A percentile compares a stretch with the other conserved stretches of the same genome.
phyloP scores from a whole-genome alignment of 495 filamentous ascomycete genomes.

The Sordaria brevicollis region DNA sequence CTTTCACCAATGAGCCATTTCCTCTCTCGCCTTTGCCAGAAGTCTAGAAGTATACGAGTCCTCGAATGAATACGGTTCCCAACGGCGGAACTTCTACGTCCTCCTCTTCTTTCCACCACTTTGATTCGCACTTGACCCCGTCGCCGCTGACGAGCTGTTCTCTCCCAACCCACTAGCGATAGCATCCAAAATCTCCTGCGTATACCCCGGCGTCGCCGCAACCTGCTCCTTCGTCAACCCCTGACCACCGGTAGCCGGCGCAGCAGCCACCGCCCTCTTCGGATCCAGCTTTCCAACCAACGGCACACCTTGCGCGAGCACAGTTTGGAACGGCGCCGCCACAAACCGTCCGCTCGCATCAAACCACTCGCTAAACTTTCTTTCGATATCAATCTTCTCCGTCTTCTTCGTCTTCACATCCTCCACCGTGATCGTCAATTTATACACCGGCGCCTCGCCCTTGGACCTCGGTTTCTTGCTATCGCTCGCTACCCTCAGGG shows the following conservation, averaged over 20 bases:
- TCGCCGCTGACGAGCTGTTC: conserved; percentile 14
- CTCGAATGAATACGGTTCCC: background rate
- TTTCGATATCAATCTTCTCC: conserved; percentile 44
- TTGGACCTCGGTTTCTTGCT: conserved; percentile 23
- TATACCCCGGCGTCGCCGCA: conserved; percentile 15
- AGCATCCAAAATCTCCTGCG: conserved; percentile 30
- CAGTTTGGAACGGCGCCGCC: conserved; percentile 70
- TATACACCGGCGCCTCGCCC: conserved; percentile 72
- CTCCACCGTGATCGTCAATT: conserved; percentile 52
- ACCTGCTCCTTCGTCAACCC: background rate
- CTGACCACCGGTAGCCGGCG: background rate
- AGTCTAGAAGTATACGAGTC: background rate
- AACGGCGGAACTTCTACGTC: conserved; percentile 23
- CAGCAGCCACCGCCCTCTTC: conserved; percentile 30
- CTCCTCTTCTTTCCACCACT: conserved; percentile 26
- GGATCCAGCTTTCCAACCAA: conserved; percentile 59
- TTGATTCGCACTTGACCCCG: conserved; percentile 13
- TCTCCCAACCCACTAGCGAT: conserved; percentile 16
- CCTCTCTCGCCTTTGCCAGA: background rate
- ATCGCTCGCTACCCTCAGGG: conserved; percentile 46
- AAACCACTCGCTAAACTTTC: conserved; percentile 81
- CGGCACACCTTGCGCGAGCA: conserved; percentile 61
- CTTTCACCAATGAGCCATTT: background rate
- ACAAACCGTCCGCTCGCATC: conserved; percentile 72
- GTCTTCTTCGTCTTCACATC: conserved; percentile 33